Evolutionary conservation across 2,329 filamentous ascomycete species (phyloP), one percentile per base, ranked within the genome.

Genomic region (Diaporthe sp.): DNA sequence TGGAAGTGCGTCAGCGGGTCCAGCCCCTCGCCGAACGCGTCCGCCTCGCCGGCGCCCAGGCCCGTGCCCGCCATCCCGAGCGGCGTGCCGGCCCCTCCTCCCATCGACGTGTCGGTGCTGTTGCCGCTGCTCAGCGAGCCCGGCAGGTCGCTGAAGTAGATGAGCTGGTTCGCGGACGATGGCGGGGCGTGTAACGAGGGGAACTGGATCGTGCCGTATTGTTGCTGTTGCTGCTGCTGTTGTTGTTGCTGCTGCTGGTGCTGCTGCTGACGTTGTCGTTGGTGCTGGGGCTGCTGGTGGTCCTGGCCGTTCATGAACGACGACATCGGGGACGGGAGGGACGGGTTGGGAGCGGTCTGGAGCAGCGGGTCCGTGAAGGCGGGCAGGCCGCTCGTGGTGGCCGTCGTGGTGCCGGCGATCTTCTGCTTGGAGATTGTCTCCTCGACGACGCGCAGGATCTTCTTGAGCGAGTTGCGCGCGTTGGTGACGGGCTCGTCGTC

Each of bases 71-170:
- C 68, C 19, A 71, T 72, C 19, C 65, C 27, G 17, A 72, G 47
- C n/a, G 61, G 35, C 50, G 53, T 44, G 59, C 56, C 32, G 10
- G 42, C 22, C 22, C 27, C 55, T 1, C 55, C 55, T 4, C 47
- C 53, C 32, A 68, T 68, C 3, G 63, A 53, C 8, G 44, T 37
- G 37, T 42, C 39, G 58, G 59, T 39, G 32, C 55, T 70, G 35
- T 25, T 37, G 42, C 58, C 25, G 27, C 66, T 63, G 25, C 71
- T 65, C 35, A 73, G 32, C 12, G 56, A 63, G 25, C 70, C 47
- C 4, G 56, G 56, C 12, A 51, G 78, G 27, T 79, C 78, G 69
- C 75, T 78, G 55, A 79, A 78, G 55, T 74, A 79, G 35, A 79
- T 78, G 58, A 79, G 70, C 50, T 78, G 75, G 74, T 39, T 75